These are phyloP conservation scores for Fusarium sp. DNA, from an alignment of 2,329 filamentous ascomycete species.

Conservation along the genomic window DNA sequence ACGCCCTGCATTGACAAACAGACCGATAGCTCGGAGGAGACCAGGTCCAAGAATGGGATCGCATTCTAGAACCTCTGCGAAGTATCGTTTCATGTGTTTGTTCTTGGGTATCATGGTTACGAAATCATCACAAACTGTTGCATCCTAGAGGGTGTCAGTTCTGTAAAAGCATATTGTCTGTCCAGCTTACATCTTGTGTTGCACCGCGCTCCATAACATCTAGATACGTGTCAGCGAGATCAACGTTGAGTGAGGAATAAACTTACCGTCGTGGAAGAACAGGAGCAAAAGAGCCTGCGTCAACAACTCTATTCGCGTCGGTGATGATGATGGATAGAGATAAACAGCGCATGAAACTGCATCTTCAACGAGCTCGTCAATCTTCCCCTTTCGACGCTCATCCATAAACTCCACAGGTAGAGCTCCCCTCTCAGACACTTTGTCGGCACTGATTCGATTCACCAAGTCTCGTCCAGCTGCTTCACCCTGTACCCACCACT, in stretches of 20 bases:
- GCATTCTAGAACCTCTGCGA: background rate
- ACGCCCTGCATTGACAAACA: conserved; percentile 14
- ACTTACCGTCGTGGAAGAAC: conserved; percentile 19
- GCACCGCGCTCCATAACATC: conserved; percentile 22
- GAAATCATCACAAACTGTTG: conserved; percentile 16
- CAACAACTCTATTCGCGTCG: conserved; percentile 2
- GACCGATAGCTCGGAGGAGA: background rate
- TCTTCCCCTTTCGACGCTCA: conserved; percentile 15
- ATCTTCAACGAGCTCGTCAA: conserved; percentile 25
- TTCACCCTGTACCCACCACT: conserved; percentile 6
- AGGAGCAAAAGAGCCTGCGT: conserved; percentile 16
- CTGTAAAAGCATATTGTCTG: accelerated
- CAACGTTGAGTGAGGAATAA: accelerated
- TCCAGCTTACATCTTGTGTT: conserved; percentile 3
- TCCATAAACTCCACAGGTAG: conserved; percentile 18
- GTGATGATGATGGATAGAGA: conserved; percentile 19
- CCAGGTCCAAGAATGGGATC: conserved; percentile 14
- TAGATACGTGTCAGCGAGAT: background rate
- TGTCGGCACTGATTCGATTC: conserved; percentile 12
- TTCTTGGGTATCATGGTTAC: conserved; percentile 15
- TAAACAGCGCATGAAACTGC: conserved; percentile 13
- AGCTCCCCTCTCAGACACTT: conserved; percentile 2
- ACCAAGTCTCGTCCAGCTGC: background rate
- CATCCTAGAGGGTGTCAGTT: conserved; percentile 5
- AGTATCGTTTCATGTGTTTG: conserved; percentile 7